Evolutionary conservation across 257 asterid genomes (phyloP), one percentile per base, ranked within the genome.

Genomic region (Henckelia pumila): DNA sequence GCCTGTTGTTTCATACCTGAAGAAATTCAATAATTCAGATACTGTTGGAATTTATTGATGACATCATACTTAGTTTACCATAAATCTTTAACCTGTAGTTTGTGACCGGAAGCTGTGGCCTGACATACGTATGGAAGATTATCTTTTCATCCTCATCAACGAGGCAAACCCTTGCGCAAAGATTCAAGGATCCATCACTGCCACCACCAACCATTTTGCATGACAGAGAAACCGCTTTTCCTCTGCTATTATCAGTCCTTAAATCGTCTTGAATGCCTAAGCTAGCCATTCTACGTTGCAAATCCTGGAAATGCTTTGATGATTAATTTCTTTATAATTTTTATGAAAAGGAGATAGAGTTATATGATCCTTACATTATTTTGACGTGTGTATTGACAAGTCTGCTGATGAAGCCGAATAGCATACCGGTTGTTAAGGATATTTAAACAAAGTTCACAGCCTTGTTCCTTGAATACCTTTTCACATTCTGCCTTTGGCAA

Each of bases 201-300:
- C 98, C 98, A 13, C 98, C 98, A 0, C 97, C 96, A 10, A 92
- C 97, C 96, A 87, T 92, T 76, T 86, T 92, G 80, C 98, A 89
- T 25, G 93, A 95, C 32, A 92, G 84, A 29, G 98, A 81, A 67
- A 89, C 95, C 64, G 77, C 88, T 77, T 77, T 92, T 49, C 81
- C 90, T 75, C 91, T 75, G 56, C 70, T 77, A 53, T 79, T 83
- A 44, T 87, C 98, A 11, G 77, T 84, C 75, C 88, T 86, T 76
- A 87, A 10, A 37, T 92, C 97, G 63, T 92, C 96, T 69, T 84
- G 95, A 67, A 88, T 81, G 19, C 95, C 86, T 78, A 88, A 60
- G 82, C 80, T 89, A 8, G 91, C 91, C 96, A 89, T 84, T 28
- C 98, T 92, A 70, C 80, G 71, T 9, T 82, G 68, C 66, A 89